A percentile compares a stretch with the other conserved stretches of the same genome.
Conservation (phyloP, 2,329 filamentous ascomycete genomes). For the Diplodia intermedia region DNA sequence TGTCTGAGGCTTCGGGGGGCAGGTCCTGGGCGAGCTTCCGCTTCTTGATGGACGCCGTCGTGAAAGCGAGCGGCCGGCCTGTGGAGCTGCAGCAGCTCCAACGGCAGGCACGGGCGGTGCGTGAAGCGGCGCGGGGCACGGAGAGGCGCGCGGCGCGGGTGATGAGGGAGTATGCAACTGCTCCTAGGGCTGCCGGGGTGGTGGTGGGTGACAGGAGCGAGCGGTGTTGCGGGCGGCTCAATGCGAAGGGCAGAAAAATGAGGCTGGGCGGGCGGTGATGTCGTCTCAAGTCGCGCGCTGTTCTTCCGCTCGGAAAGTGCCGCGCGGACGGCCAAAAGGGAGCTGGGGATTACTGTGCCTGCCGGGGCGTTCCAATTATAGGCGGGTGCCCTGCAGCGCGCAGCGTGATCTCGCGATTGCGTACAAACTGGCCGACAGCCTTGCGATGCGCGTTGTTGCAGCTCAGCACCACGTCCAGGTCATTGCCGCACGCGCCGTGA, state of each 20-base stretch:
- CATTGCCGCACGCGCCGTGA: constrained; percentile 5
- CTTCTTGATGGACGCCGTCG: constrained; percentile 55
- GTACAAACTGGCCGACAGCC: constrained; percentile 1
- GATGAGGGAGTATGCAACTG: neutral
- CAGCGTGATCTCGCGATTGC: constrained; percentile 2
- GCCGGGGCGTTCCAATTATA: constrained; percentile 18
- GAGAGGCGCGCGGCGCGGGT: constrained; percentile 5
- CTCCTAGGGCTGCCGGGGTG: neutral
- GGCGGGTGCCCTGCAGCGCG: constrained; percentile 8
- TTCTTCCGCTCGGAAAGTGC: constrained; percentile 24
- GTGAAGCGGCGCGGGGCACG: constrained; percentile 25
- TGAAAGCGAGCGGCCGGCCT: constrained; percentile 48
- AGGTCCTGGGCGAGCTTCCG: constrained; percentile 51
- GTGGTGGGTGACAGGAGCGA: constrained; percentile 1
- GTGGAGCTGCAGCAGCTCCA: constrained; percentile 50
- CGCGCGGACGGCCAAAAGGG: constrained; percentile 19
- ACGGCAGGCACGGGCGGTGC: constrained; percentile 40
- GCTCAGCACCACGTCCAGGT: neutral
- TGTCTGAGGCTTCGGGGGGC: constrained; percentile 34
- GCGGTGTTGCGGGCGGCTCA: constrained; percentile 27
- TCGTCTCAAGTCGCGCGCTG: constrained; percentile 9
- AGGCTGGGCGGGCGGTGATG: constrained; percentile 30
- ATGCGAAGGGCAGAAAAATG: constrained; percentile 30
- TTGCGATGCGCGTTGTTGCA: constrained; percentile 26
- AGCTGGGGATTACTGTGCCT: constrained; percentile 13